phyloP scores from a whole-genome alignment of 2,329 filamentous ascomycete species.

The Paecilomyces niveus region DNA sequence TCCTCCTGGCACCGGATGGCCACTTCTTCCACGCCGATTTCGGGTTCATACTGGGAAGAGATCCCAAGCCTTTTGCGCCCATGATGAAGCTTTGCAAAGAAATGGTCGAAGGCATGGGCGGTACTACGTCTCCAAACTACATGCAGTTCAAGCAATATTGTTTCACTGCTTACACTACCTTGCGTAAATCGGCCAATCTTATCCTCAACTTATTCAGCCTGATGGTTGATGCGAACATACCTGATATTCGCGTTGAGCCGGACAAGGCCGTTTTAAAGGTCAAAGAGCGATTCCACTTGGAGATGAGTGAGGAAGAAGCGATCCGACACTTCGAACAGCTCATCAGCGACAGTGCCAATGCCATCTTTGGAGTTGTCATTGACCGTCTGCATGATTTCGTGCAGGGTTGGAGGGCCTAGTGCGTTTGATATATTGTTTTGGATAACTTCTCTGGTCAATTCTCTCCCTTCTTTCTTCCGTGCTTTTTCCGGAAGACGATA shows the following conservation, averaged over 20 bases:
- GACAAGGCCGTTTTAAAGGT: constrained; percentile 95
- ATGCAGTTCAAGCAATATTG: constrained; percentile 89
- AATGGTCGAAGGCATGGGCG: constrained; percentile 99
- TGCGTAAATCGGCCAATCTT: constrained; percentile 82
- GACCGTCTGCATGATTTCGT: constrained; percentile 91
- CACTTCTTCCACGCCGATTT: constrained; percentile 99
- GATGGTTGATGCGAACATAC: constrained; percentile 97
- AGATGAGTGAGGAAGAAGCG: constrained; percentile 86
- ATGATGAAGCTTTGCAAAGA: constrained; percentile 96
- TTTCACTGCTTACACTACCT: constrained; percentile 85
- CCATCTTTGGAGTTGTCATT: constrained; percentile 87
- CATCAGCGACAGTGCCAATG: constrained; percentile 84
- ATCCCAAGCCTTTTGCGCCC: constrained; percentile 94
- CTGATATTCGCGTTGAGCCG: constrained; percentile 84
- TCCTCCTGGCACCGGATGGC: constrained; percentile 79
- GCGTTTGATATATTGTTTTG: background rate
- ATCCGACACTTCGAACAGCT: constrained; percentile 79
- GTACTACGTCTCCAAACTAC: constrained; percentile 72
- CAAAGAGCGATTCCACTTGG: constrained; percentile 86
- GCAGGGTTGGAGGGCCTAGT: constrained; percentile 74
- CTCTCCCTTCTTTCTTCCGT: background rate
- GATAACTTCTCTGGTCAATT: too few species aligned
- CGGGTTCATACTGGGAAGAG: constrained; percentile 92
- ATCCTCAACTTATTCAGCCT: constrained; percentile 93
- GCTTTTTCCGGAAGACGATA: background rate